phyloP scores from a whole-genome alignment of 2,329 filamentous ascomycete genomes.

The Penicillium sp. region DNA sequence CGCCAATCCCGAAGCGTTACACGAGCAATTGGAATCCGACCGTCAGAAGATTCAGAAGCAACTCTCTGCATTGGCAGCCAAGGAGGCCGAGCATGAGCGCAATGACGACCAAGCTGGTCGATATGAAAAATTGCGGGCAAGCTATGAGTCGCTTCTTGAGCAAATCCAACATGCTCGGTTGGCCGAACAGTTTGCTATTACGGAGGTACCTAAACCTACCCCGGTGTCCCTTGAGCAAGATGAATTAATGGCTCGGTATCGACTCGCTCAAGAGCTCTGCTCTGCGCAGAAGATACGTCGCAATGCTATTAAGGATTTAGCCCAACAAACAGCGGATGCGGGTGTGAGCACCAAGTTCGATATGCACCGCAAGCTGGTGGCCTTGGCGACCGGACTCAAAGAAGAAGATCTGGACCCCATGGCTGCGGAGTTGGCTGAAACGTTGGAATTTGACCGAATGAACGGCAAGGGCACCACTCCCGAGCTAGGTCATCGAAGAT shows the following conservation, averaged over 20 bases:
- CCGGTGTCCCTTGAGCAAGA: conserved; percentile 25
- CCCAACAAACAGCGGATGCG: conserved; percentile 46
- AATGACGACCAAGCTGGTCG: conserved; percentile 39
- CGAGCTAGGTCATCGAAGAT: conserved; percentile 27
- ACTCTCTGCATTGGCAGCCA: conserved; percentile 34
- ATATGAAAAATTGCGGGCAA: conserved; percentile 37
- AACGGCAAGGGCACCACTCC: conserved; percentile 37
- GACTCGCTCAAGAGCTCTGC: conserved; percentile 33
- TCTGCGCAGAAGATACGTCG: conserved; percentile 36
- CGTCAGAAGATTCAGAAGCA: conserved; percentile 45
- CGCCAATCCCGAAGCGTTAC: conserved; percentile 42
- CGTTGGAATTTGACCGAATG: conserved; percentile 44
- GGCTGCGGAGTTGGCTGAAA: conserved; percentile 47
- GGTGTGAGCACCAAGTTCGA: conserved; percentile 48
- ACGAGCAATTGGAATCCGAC: conserved; percentile 45
- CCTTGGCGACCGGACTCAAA: conserved; percentile 47
- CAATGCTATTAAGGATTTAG: conserved; percentile 40
- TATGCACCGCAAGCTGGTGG: conserved; percentile 47
- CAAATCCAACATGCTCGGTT: conserved; percentile 42
- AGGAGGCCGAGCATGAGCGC: conserved; percentile 37
- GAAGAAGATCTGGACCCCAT: conserved; percentile 50
- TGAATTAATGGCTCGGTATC: conserved; percentile 33
- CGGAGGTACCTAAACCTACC: conserved; percentile 13
- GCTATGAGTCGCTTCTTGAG: conserved; percentile 46
- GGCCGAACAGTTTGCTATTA: conserved; percentile 28